Evolutionary conservation across 1,284 basidiomycete species (phyloP), one percentile per base, ranked within the genome.

Genomic region (Meira nashicola): DNA sequence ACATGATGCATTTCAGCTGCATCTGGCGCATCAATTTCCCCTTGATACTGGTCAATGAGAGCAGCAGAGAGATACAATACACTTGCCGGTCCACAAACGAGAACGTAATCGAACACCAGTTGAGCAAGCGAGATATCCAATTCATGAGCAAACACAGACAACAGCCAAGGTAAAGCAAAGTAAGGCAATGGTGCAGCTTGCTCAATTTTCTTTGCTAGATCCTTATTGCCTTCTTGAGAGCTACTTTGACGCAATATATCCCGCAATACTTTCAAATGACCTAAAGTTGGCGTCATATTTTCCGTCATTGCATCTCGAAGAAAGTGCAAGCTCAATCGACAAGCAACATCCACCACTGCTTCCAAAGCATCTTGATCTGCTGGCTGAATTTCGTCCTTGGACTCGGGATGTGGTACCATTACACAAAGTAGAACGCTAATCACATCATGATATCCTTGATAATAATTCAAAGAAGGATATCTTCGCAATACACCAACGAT

Each of bases 121-220:
- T 19, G 10, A 5, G 17, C 39, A 19, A 23, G 25, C 17, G 33
- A 47, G 4, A 15, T 14, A 28, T 40, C 21, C 21, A 93, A 82
- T 70, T 94, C 91, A 78, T 96, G 92, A 5, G 92, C 87, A 79
- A 95, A 89, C 33, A 95, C 83, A 0, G 92, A 94, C 40, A 96
- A 82, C 40, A 95, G 84, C 81, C 92, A 91, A 11, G 91, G 89
- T 8, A 96, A 83, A 0, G 91, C 90, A 74, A 89, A 92, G 78
- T 89, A 90, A 0, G 90, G 90, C 2, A 91, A 80, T 0, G 87
- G 86, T 0, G 87, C 83, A 21, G 80, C 80, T 51, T 84, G 80
- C 77, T 89, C 86, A 2, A 91, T 82, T 17, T 87, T 78, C 15
- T 80, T 76, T 0, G 89, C 85, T 55, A 88, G 86, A n/a, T 83